Evolutionary conservation across 345 rosid genomes (phyloP).

Genomic region (Melaleuca alternifolia): DNA sequence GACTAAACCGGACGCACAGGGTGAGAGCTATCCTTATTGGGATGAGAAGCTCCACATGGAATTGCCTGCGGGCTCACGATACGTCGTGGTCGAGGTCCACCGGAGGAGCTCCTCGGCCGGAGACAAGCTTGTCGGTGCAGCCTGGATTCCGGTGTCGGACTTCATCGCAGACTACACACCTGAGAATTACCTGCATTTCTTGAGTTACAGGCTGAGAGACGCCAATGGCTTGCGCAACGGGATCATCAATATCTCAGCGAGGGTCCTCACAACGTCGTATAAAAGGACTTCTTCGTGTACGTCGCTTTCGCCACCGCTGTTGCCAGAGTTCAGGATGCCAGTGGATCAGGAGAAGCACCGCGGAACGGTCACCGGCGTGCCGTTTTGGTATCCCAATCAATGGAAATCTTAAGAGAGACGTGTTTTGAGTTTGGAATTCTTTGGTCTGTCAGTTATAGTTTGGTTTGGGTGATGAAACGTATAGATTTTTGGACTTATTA

Average conservation of each 20-base stretch:
- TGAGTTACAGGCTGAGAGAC: constrained; percentile 12
- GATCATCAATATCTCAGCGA: constrained; percentile 4
- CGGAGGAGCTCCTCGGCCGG: neutral
- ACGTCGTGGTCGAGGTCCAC: constrained; percentile 3
- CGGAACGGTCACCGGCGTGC: neutral
- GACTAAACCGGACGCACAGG: neutral
- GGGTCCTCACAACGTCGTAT: neutral
- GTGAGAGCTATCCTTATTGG: constrained; percentile 7
- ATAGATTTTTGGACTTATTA: neutral
- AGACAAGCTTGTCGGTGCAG: constrained; percentile 1
- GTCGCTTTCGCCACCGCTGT: neutral
- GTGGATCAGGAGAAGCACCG: neutral
- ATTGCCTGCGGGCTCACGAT: neutral
- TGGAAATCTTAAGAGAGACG: neutral
- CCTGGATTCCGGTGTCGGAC: constrained; percentile 6
- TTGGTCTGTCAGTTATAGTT: neutral
- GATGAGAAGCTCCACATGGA: constrained; percentile 5
- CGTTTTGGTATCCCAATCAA: neutral
- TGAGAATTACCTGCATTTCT: constrained; percentile 1
- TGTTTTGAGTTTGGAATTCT: neutral
- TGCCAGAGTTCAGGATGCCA: neutral
- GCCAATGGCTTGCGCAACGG: constrained; percentile 1
- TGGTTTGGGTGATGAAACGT: neutral
- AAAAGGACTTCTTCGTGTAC: neutral
- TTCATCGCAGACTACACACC: constrained; percentile 12